A percentile compares a stretch with the other conserved stretches of the same genome.
phyloP scores from a whole-genome alignment of 192 early-diverging fungal species.

The Backusella liffmaniae region DNA sequence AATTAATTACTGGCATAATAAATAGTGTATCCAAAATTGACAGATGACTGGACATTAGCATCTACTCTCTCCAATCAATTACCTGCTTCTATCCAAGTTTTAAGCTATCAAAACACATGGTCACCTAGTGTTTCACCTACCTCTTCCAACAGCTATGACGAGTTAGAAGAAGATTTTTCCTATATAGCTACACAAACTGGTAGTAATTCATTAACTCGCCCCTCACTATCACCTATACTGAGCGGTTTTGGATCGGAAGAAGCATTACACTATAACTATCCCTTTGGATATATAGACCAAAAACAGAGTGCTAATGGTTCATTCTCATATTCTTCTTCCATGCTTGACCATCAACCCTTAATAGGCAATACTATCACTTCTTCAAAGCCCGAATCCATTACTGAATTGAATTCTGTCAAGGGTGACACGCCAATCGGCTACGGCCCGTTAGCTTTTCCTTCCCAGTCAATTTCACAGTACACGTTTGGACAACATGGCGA shows the following conservation, averaged over 20 bases:
- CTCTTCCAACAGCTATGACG: not conserved
- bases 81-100: not conserved
- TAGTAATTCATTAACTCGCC: not conserved
- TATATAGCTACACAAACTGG: not conserved
- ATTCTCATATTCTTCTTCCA: not conserved
- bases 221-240: not conserved
- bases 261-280: slow-evolving; percentile 1
- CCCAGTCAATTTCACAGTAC: not conserved
- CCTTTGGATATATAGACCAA: slow-evolving; percentile 10
- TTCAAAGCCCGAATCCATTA: not conserved
- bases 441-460: not conserved
- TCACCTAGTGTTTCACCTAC: not conserved
- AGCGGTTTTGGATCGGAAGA: slow-evolving; percentile 10
- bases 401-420: not conserved
- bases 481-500: not conserved
- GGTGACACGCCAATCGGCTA: slow-evolving; percentile 8
- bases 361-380: not conserved
- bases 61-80: not conserved
- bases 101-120: not conserved
- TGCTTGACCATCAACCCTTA: slow-evolving; percentile 1
- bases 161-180: not conserved
- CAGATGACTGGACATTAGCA: not conserved
- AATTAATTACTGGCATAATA: not conserved
- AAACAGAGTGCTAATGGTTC: not conserved
- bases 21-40: slow-evolving; percentile 14